Base-by-base conservation (phyloP, 805 yeast species). In the Cyberlindnera mycetangii region DNA sequence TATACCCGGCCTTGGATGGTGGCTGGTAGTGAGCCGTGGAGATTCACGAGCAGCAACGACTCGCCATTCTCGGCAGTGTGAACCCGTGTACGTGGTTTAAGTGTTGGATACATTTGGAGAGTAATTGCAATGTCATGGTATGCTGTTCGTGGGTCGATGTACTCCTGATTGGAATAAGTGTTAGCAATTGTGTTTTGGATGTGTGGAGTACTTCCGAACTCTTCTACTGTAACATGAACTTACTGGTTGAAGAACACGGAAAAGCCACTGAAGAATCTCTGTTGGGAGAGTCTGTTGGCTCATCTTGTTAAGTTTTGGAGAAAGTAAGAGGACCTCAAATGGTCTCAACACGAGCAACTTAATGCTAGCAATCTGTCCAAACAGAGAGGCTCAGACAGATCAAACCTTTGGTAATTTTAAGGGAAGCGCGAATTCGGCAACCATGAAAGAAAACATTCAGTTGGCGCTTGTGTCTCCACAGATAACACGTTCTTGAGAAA, bases 31-130 rank as follows among this genome's bases (percentile, higher is more conserved):
- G 72, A 65, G 0, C 96, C 96, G 52, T 74, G 74, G 2, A 90
- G 49, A 48, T 81, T 80, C 10, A 89, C 66, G 39, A 89, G 66
- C 16, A 89, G 69, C 17, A 74, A 70, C 2, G 84, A 69, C 11
- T 59, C 60, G 2, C 97, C 97, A 2, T 67, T 52, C n/a, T 72
- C 73, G 41, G 73, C 65, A 2, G 85, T 75, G 54, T 71, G 75
- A 2, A 79, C 78, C 41, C 81, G 76, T 0, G 97, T 89, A 47
- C 89, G 70, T 15, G 93, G 85, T 50, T 76, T 71, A 41, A 89
- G 70, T 2, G 78, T 65, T 0, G 76, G 69, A 52, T 71, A 75
- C 4, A 68, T 62, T 47, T 69, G 73, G n/a, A 85, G 69, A 10
- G 76, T 68, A 34, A 74, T 67, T 10, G 79, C 75, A 0, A 79